Percentiles rank a stretch among this genome's conserved stretches.
Evolutionary conservation across 2,329 filamentous ascomycete species (phyloP).

Genomic region (Scytalidium sp.): DNA sequence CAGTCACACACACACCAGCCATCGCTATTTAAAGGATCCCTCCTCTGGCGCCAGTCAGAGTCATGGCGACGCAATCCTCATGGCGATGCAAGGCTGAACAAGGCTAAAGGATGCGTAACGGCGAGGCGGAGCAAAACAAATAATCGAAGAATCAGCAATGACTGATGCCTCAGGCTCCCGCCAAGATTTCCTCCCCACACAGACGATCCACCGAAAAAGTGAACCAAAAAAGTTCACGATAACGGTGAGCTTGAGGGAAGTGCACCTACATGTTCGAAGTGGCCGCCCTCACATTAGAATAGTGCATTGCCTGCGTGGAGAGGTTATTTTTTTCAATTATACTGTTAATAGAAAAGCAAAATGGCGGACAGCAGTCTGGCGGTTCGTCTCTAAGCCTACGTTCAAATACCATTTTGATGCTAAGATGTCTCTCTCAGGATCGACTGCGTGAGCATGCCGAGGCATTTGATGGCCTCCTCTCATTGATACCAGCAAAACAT

Average conservation of each 20-base stretch:
- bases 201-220: neutral
- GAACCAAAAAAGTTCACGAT: neutral
- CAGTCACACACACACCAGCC: too few relatives aligned
- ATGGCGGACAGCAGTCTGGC: slow-evolving; percentile 31
- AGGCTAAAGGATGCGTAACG: neutral
- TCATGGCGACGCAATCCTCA: neutral
- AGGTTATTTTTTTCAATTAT: neutral
- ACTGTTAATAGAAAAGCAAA: neutral
- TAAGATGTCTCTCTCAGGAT: slow-evolving; percentile 34
- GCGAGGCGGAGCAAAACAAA: neutral
- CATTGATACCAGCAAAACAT: slow-evolving; percentile 67
- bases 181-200: neutral
- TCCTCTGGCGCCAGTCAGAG: neutral
- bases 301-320: neutral
- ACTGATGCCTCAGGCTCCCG: neutral
- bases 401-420: slow-evolving; percentile 5
- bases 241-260: neutral
- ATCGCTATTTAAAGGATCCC: neutral
- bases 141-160: neutral
- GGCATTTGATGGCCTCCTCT: slow-evolving; percentile 53
- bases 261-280: neutral
- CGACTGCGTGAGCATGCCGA: slow-evolving; percentile 45
- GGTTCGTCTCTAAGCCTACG: slow-evolving; percentile 23
- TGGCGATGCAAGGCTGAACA: neutral
- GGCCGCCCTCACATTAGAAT: neutral